Evolutionary conservation across 2,329 filamentous ascomycete species (phyloP).

Genomic region (Ophiobolus disseminans): DNA sequence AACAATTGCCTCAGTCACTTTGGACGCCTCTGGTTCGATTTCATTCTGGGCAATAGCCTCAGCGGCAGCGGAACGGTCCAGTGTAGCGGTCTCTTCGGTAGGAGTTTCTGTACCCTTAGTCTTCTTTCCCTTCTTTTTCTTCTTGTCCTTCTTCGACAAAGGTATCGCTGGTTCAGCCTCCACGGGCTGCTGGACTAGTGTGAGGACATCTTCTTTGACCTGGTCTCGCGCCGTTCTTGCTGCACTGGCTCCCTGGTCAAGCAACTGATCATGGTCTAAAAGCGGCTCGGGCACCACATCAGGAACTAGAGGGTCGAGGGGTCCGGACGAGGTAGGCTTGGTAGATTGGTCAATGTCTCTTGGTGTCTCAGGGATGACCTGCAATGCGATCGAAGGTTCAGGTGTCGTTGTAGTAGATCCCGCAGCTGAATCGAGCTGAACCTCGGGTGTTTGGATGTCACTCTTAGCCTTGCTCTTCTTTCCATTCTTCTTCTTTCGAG

Average conservation of each 20-base stretch:
- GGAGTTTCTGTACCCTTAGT: conserved; percentile 15
- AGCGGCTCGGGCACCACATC: too few relatives aligned
- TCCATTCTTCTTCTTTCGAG: conserved; percentile 28
- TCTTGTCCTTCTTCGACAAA: conserved; percentile 23
- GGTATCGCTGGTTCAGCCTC: conserved; percentile 5
- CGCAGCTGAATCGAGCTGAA: conserved; percentile 1
- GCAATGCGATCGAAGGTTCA: neutral
- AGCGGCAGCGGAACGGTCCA: neutral
- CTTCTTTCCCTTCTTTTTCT: conserved; percentile 36
- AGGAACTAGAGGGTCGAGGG: too few relatives aligned
- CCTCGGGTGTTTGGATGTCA: conserved; percentile 13
- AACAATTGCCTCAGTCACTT: neutral
- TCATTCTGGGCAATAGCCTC: neutral
- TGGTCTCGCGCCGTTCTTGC: neutral
- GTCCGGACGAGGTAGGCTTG: too few relatives aligned
- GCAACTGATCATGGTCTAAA: neutral
- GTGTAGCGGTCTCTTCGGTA: conserved; percentile 5
- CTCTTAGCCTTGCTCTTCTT: conserved; percentile 31
- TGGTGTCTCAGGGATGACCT: neutral
- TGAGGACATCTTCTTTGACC: neutral
- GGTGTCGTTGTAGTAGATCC: conserved; percentile 4
- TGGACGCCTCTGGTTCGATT: neutral
- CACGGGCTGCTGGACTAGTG: neutral
- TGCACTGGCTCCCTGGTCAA: conserved; percentile 21
- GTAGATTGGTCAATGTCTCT: too few relatives aligned